Evolutionary conservation across 1,284 basidiomycete genomes (phyloP), one percentile per base, ranked within the genome.

Genomic region (Austroboletus niveus): DNA sequence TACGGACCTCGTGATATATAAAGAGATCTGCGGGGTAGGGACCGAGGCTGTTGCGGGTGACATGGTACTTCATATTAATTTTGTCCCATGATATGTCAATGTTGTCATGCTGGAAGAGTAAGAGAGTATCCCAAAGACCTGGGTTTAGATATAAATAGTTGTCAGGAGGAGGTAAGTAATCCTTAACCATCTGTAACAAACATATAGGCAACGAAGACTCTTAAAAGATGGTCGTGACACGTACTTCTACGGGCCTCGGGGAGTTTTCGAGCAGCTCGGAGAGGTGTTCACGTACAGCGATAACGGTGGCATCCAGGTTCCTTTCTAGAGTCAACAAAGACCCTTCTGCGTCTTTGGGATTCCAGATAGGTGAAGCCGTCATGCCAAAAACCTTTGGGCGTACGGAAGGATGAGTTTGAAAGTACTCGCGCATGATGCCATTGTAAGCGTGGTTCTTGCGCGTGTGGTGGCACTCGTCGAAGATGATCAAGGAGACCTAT

Each of bases 371-470:
- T 24, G 88, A 92, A 0, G 91, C 92, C 0, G 91, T 94, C 83
- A 94, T 87, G 5, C 92, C 91, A 58, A 94, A 89, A n/a, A 94
- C 76, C 63, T 87, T 91, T 2, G 91, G 91, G 17, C 87, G 76
- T 11, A 71, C 61, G 4, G 69, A 42, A 1, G 61, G 54, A 35
- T 77, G 69, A 42, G 75, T 72, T 47, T 82, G 77, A 57, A 80
- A 79, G 66, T 92, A 92, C 68, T 89, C 85, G 20, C 80, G 79
- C 83, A 93, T 85, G 52, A 93, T 89, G 20, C 78, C 78, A 57
- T 88, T 89, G 59, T 90, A 91, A 1, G 89, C 85, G 60, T 92
- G 87, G 50, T 87, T 87, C 66, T 89, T 89, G 48, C 83, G 76
- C 3, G 87, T 76, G 65, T 89, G 86, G 60, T 90, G 87, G 54